phyloP scores from a whole-genome alignment of 2,329 filamentous ascomycete species.

The Penicillium hordei region DNA sequence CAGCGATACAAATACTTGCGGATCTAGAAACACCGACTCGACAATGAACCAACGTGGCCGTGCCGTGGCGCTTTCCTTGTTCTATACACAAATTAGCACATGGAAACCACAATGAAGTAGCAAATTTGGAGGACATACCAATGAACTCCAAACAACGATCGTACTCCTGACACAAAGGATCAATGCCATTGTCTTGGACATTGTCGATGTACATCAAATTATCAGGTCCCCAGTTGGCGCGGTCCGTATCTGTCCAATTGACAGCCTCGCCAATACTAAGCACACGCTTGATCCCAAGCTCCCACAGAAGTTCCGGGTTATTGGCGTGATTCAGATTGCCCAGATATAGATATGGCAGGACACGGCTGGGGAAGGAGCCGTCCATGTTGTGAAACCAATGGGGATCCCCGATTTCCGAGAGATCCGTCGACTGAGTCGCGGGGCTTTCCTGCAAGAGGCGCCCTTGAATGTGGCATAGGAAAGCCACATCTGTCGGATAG shows the following conservation, averaged over 20 bases:
- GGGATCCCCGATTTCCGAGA: conserved; percentile 53
- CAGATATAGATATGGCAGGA: conserved; percentile 93
- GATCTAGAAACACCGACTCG: conserved; percentile 93
- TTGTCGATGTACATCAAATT: conserved; percentile 79
- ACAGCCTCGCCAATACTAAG: conserved; percentile 89
- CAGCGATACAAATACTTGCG: conserved; percentile 97
- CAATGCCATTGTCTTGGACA: conserved; percentile 96
- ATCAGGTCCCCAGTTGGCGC: conserved; percentile 70
- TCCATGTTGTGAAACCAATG: conserved; percentile 81
- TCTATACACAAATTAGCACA: conserved; percentile 52
- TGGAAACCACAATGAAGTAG: neutral
- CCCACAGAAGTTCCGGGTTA: conserved; percentile 77
- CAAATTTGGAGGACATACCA: conserved; percentile 58
- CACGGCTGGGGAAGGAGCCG: conserved; percentile 83
- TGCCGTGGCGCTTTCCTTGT: conserved; percentile 71
- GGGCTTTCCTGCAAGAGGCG: conserved; percentile 63
- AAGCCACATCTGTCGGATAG: conserved; percentile 82
- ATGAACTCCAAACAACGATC: conserved; percentile 86
- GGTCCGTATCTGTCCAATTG: conserved; percentile 71
- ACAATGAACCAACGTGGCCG: conserved; percentile 90
- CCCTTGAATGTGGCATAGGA: conserved; percentile 74
- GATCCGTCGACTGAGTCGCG: conserved; percentile 25
- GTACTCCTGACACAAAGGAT: conserved; percentile 84
- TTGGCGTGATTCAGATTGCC: conserved; percentile 93
- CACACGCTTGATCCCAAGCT: conserved; percentile 81